Evolutionary conservation across 73 alveolate genomes (phyloP).

Genomic region (Blepharisma stoltei): DNA sequence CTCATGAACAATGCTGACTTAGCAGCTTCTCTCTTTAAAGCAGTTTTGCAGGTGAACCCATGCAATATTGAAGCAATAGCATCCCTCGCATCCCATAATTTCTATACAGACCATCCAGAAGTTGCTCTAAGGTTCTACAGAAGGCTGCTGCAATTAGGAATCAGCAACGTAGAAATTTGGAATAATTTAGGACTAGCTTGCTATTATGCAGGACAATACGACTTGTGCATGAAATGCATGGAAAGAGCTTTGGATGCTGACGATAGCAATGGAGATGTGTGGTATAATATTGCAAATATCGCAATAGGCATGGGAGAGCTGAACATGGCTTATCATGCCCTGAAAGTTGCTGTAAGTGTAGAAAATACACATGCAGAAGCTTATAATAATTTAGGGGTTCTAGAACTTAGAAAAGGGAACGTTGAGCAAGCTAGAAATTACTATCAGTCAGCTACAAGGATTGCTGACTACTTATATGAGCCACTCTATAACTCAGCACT

Average conservation of each 20-base stretch:
- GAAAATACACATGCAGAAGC: slow-evolving; percentile 91
- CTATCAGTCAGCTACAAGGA: slow-evolving; percentile 59
- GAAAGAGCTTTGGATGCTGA: slow-evolving; percentile 86
- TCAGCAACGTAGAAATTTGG: slow-evolving; percentile 95
- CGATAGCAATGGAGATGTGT: slow-evolving; percentile 84
- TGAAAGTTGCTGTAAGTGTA: slow-evolving; percentile 75
- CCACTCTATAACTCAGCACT: slow-evolving; percentile 91
- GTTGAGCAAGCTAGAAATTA: slow-evolving; percentile 90
- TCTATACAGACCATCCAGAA: slow-evolving; percentile 99
- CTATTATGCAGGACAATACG: slow-evolving; percentile 96
- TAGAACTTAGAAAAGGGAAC: slow-evolving; percentile 90
- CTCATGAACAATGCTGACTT: slow-evolving; percentile 78
- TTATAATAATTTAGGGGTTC: slow-evolving; percentile 90
- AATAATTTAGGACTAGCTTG: slow-evolving; percentile 98
- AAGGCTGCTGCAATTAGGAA: slow-evolving; percentile 95
- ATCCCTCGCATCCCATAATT: slow-evolving; percentile 95
- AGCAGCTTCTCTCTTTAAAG: slow-evolving; percentile 80
- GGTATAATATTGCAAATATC: slow-evolving; percentile 87
- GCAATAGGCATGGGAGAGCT: slow-evolving; percentile 93
- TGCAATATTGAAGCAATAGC: slow-evolving; percentile 98
- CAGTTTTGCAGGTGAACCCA: slow-evolving; percentile 75
- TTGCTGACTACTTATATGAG: slow-evolving; percentile 81
- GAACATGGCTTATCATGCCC: slow-evolving; percentile 76
- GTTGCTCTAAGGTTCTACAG: slow-evolving; percentile 93
- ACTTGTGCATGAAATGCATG: slow-evolving; percentile 88